Base-by-base conservation (phyloP, 2,329 filamentous ascomycete species). In the Teratosphaeria zuluensis region DNA sequence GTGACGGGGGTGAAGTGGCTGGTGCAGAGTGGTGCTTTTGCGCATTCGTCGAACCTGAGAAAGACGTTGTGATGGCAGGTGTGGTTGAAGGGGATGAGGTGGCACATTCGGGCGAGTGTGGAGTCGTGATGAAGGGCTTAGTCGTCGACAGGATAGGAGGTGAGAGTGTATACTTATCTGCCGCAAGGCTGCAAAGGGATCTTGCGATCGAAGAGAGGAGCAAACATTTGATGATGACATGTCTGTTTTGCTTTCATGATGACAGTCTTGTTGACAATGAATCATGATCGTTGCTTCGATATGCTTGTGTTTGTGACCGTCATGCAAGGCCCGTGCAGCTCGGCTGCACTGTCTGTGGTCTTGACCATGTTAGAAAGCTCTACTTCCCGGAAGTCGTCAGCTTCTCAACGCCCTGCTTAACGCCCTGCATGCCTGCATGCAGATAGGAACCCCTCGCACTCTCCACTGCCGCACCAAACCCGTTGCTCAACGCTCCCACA, bases 401-500 rank as follows among this genome's bases (percentile, higher is more conserved):
- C 46, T 61, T 64, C 54, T 61, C 64, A 14, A 65, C 57, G 6
- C 63, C 63, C 51, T 63, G 57, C 56, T 62, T 64, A 14, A 65
- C 58, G 1, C 63, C 65, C 31, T 65, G 64, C 55, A 65, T 55
- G 3, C 63, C 65, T 32, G 63, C 60, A 59, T 66, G 65, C 51
- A 64, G 51, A 51, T 65, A 65, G 4, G 59, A 58, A 2, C 65
- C 65, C 35, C 59, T 64, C 16, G 69, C 70, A 16, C 62, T 61
- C 12, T 65, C 62, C n/a, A 68, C 59, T 2, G 68, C 68, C 16
- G 64, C 59, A 3, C 64, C 62, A 55, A 71, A 70, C 6, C 62
- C 64, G 58, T 64, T 63, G 28, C 63, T 63, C 32, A 73, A 56
- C 48, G 68, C 69, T 35, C 58, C 59, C n/a, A 69, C 66, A 56